Conservation (phyloP, 768 basidiomycete species). For the Podaxis pistillaris region DNA sequence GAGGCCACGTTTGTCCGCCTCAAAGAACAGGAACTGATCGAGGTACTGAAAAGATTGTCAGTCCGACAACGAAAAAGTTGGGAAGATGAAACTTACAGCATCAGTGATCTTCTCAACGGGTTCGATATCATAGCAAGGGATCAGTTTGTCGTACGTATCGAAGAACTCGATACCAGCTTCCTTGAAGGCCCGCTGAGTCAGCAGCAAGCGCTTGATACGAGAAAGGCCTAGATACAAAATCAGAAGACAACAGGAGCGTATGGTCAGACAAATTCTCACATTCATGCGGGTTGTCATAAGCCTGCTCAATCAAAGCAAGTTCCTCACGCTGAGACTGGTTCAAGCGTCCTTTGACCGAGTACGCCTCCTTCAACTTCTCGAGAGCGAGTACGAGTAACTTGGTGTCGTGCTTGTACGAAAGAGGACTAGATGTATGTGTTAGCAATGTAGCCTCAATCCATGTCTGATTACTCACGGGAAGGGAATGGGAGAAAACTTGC, state of each 20-base stretch:
- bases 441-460: neutral
- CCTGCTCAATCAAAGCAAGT: conserved; percentile 96
- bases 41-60: conserved; percentile 57
- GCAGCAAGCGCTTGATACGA: conserved; percentile 93
- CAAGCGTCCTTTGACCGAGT: conserved; percentile 94
- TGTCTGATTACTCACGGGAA: conserved; percentile 69
- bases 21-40: conserved; percentile 98
- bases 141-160: conserved; percentile 97
- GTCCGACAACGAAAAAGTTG: conserved; percentile 14
- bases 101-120: conserved; percentile 99
- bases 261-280: conserved; percentile 43
- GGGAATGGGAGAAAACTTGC: conserved; percentile 98
- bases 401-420: conserved; percentile 99
- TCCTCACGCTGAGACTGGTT: conserved; percentile 99
- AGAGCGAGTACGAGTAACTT: conserved; percentile 94
- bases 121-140: conserved; percentile 98
- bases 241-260: neutral
- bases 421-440: conserved; percentile 48
- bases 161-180: conserved; percentile 97
- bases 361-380: conserved; percentile 98
- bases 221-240: conserved; percentile 59
- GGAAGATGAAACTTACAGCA: conserved; percentile 54
- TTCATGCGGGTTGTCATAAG: conserved; percentile 99
- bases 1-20: conserved; percentile 96
- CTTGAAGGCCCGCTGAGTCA: conserved; percentile 99